Evolutionary conservation across 495 filamentous ascomycete genomes (phyloP).

Genomic region (Penicillium flavigenum): DNA sequence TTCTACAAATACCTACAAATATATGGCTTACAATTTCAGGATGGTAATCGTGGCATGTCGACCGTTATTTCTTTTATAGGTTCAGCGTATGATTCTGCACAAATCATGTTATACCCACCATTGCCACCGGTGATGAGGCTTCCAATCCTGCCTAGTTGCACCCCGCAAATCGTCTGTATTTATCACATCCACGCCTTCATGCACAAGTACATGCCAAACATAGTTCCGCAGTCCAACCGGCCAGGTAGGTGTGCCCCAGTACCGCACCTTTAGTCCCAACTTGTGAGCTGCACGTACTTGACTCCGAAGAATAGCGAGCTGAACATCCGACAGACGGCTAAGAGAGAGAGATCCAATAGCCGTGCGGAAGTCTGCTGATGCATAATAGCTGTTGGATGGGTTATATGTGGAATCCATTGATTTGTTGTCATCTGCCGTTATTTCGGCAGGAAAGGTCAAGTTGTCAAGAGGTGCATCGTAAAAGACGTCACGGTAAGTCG

Average conservation of each 20-base stretch:
- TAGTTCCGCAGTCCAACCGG: constrained; percentile 61
- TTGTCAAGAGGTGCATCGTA: constrained; percentile 64
- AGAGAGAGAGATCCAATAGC: constrained; percentile 38
- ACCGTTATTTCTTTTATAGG: neutral
- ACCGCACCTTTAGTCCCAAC: constrained; percentile 63
- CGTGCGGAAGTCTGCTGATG: constrained; percentile 41
- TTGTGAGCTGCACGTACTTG: constrained; percentile 60
- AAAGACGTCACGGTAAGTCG: constrained; percentile 60
- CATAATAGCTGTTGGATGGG: constrained; percentile 41
- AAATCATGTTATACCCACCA: neutral
- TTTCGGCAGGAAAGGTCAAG: constrained; percentile 24
- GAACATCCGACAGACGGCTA: constrained; percentile 38
- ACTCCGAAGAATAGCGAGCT: constrained; percentile 53
- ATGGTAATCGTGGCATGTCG: neutral
- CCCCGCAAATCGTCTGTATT: constrained; percentile 31
- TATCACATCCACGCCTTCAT: constrained; percentile 56
- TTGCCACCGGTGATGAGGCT: constrained; percentile 16
- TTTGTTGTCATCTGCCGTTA: neutral
- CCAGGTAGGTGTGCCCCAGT: constrained; percentile 70
- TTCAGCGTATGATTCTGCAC: neutral
- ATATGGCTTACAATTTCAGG: neutral
- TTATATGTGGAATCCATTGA: constrained; percentile 18
- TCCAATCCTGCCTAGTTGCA: constrained; percentile 27
- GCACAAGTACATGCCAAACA: constrained; percentile 63
- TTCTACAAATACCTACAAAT: neutral